Percentiles rank a stretch among this genome's conserved stretches.
Evolutionary conservation across 768 basidiomycete species (phyloP).

Genomic region (Suillus variegatus): DNA sequence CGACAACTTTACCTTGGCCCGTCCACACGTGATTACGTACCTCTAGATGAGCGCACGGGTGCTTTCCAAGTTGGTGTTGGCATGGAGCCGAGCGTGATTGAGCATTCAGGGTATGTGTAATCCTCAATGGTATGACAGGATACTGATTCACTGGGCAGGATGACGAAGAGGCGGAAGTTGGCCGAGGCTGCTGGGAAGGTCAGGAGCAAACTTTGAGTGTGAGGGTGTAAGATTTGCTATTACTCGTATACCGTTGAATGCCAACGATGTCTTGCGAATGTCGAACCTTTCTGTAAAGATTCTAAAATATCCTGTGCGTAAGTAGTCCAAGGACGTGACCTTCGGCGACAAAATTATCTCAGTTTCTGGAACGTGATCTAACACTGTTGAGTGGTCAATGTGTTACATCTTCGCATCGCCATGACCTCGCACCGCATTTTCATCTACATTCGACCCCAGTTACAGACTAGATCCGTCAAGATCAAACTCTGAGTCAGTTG

Average conservation of each 20-base stretch:
- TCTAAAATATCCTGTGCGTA: not conserved
- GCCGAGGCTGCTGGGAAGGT: slow-evolving; percentile 25
- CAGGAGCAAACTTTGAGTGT: slow-evolving; percentile 27
- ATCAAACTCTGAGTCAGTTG: not conserved
- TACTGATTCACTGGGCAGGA: slow-evolving; percentile 19
- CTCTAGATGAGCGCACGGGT: slow-evolving; percentile 54
- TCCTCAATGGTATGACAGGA: not conserved
- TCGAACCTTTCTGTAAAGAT: not conserved
- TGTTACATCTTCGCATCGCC: not conserved
- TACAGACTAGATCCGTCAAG: not conserved
- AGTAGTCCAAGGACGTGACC: not conserved
- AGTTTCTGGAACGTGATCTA: no score
- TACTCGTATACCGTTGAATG: not conserved
- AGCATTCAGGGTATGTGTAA: slow-evolving; percentile 73
- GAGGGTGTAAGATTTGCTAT: not conserved
- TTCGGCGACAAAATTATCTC: not conserved
- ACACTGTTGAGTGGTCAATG: not conserved
- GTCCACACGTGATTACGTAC: slow-evolving; percentile 72
- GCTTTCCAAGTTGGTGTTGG: slow-evolving; percentile 50
- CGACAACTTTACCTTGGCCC: slow-evolving; percentile 84
- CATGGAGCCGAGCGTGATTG: slow-evolving; percentile 61
- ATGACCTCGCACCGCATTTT: not conserved
- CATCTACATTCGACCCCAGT: not conserved
- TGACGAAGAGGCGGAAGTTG: slow-evolving; percentile 33
- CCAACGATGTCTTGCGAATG: not conserved